Evolutionary conservation across 768 basidiomycete species (phyloP).

Genomic region (Clavaria fumosa): DNA sequence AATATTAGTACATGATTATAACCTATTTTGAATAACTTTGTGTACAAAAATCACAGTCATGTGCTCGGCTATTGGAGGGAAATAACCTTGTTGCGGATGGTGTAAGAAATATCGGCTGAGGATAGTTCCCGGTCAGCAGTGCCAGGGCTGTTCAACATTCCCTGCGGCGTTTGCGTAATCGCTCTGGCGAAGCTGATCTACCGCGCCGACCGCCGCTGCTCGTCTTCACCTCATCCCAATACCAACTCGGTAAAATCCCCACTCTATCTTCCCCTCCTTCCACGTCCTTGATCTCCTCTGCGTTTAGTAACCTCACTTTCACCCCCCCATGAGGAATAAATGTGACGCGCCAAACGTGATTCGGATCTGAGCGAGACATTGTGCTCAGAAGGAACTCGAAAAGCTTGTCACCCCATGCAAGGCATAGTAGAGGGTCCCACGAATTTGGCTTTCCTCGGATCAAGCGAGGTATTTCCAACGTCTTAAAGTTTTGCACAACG

Average conservation of each 20-base stretch:
- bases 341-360: conserved; percentile 51
- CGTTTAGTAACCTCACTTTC: conserved; percentile 32
- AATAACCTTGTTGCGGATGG: no score
- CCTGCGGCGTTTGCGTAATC: no score
- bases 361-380: conserved; percentile 13
- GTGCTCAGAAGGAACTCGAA: conserved; percentile 31
- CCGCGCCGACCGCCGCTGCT: neutral
- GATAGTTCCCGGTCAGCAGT: no score
- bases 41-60: no score
- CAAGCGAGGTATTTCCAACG: conserved; percentile 61
- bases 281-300: conserved; percentile 38
- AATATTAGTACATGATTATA: no score
- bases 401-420: conserved; percentile 58
- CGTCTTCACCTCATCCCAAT: conserved; percentile 29
- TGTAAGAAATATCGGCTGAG: no score
- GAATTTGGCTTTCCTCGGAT: conserved; percentile 58
- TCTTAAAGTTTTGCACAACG: conserved; percentile 58
- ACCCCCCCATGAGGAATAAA: conserved; percentile 48
- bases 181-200: no score
- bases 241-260: conserved; percentile 70
- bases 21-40: no score
- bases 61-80: no score
- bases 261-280: conserved; percentile 52
- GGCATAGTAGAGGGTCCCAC: conserved; percentile 65
- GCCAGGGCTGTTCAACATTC: no score